Conservation (phyloP, 2,329 filamentous ascomycete species). For the Graphilbum sp. region DNA sequence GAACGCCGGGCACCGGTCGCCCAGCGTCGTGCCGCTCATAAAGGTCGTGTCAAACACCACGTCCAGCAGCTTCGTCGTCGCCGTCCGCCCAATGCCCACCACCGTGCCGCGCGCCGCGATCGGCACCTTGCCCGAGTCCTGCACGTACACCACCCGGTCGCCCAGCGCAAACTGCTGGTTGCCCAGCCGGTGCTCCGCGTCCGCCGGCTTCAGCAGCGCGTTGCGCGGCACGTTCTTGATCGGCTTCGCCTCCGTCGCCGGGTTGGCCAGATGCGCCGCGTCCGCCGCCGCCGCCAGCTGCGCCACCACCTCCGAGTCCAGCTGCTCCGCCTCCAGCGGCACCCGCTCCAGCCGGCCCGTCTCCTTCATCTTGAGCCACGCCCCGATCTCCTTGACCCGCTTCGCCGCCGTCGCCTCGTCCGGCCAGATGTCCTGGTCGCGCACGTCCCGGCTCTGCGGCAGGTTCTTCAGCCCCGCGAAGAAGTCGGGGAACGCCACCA, state of each 20-base stretch:
- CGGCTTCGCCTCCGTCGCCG: slow-evolving; percentile 45
- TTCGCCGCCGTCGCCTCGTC: slow-evolving; percentile 51
- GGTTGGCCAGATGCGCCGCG: slow-evolving; percentile 20
- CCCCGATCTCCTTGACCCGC: slow-evolving; percentile 83
- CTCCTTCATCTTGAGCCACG: slow-evolving; percentile 84
- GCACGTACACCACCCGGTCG: slow-evolving; percentile 83
- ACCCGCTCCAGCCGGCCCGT: slow-evolving; percentile 87
- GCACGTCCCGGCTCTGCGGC: slow-evolving; percentile 68
- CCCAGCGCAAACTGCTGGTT: slow-evolving; percentile 73
- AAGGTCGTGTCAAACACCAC: slow-evolving; percentile 89
- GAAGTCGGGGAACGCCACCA: slow-evolving; percentile 89
- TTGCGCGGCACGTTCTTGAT: slow-evolving; percentile 70
- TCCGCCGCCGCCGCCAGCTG: slow-evolving; percentile 66
- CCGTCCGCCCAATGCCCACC: slow-evolving; percentile 81
- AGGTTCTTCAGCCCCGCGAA: slow-evolving; percentile 77
- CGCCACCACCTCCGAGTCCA: slow-evolving; percentile 80
- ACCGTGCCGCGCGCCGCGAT: slow-evolving; percentile 86
- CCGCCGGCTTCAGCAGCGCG: slow-evolving; percentile 79
- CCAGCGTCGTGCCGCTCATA: slow-evolving; percentile 90
- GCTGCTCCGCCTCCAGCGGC: slow-evolving; percentile 89
- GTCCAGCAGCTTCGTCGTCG: slow-evolving; percentile 69
- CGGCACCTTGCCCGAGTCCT: slow-evolving; percentile 85
- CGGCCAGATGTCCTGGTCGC: slow-evolving; percentile 75
- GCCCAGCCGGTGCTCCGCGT: slow-evolving; percentile 84
- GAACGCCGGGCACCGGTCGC: slow-evolving; percentile 82